Evolutionary conservation across 2,329 filamentous ascomycete genomes (phyloP).

Genomic region (Grosmannia huntii): DNA sequence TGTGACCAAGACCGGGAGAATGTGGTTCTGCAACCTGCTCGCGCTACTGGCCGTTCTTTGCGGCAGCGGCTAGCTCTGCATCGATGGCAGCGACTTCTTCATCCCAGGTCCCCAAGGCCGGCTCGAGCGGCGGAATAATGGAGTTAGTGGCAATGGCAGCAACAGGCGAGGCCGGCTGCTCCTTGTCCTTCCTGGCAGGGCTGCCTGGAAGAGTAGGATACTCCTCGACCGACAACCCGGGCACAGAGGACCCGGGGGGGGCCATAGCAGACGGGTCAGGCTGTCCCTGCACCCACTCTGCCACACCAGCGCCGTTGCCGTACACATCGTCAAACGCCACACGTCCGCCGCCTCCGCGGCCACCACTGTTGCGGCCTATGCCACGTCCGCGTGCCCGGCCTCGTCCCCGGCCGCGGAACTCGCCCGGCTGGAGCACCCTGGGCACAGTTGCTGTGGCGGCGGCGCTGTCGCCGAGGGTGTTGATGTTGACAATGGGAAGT

Average conservation of each 20-base stretch:
- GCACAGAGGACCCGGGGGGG: constrained; percentile 14
- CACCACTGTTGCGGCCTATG: constrained; percentile 20
- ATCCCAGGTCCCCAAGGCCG: constrained; percentile 37
- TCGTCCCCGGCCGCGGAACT: constrained; percentile 21
- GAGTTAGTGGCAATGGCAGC: constrained; percentile 13
- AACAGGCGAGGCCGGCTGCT: not conserved
- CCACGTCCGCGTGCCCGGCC: constrained; percentile 16
- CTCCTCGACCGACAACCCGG: constrained; percentile 21
- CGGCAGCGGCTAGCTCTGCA: not conserved
- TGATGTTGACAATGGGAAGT: not conserved
- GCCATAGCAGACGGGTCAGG: constrained; percentile 10
- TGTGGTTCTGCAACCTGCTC: not conserved
- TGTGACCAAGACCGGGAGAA: not conserved
- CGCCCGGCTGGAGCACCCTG: constrained; percentile 19
- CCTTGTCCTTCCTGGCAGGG: constrained; percentile 12
- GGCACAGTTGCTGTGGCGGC: not conserved
- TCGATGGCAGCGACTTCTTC: constrained; percentile 45
- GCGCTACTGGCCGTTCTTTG: not conserved
- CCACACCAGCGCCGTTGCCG: constrained; percentile 11
- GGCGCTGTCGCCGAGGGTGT: not conserved
- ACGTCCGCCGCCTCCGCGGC: constrained; percentile 13
- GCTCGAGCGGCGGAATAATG: constrained; percentile 10
- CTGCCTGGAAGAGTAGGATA: constrained; percentile 26
- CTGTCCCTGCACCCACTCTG: constrained; percentile 12
- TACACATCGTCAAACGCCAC: constrained; percentile 10